phyloP scores from a whole-genome alignment of 768 basidiomycete species.

The Lactifluus echinatus region DNA sequence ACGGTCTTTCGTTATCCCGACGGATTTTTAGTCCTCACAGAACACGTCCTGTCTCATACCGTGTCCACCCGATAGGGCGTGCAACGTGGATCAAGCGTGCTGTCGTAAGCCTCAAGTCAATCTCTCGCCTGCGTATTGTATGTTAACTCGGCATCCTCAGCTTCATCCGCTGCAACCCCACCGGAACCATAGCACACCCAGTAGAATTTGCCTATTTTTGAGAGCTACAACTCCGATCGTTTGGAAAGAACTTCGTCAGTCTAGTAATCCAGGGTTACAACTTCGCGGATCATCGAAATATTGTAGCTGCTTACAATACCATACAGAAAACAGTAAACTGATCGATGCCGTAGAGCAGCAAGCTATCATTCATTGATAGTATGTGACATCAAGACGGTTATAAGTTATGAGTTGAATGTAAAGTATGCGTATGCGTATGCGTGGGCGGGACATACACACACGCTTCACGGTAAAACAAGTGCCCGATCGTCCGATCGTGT shows the following conservation, averaged over 20 bases:
- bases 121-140: neutral
- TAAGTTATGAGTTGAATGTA: too few species aligned
- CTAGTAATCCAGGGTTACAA: too few species aligned
- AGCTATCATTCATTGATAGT: neutral
- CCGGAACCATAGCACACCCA: neutral
- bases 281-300: neutral
- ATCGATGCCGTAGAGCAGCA: neutral
- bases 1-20: neutral
- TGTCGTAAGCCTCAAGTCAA: constrained; percentile 52
- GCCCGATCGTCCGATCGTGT: too few species aligned
- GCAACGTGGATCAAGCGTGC: constrained; percentile 69
- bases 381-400: neutral
- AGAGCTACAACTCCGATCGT: too few species aligned
- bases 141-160: constrained; percentile 3
- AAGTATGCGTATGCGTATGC: too few species aligned
- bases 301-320: neutral
- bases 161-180: constrained; percentile 5
- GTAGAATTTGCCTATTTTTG: neutral
- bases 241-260: too few species aligned
- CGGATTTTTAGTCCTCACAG: constrained; percentile 34
- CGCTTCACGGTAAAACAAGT: too few species aligned
- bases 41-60: constrained; percentile 60
- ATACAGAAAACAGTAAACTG: neutral
- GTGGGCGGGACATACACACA: too few species aligned
- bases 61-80: constrained; percentile 61